phyloP scores from a whole-genome alignment of 441 rosid species.

The Manihot esculenta region DNA sequence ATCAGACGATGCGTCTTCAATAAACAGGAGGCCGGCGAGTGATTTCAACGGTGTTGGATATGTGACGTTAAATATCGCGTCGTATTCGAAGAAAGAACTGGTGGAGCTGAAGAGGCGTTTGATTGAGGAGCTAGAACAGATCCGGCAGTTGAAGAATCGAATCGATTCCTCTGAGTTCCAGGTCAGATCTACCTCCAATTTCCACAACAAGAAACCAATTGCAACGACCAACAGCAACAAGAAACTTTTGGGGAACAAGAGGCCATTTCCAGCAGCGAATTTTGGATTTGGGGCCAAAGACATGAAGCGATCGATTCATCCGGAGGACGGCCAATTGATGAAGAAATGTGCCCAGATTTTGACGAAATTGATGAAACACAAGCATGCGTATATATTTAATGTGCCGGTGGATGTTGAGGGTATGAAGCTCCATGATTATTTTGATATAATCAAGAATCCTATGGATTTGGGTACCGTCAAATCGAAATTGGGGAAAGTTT shows the following conservation, averaged over 20 bases:
- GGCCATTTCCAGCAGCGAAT: slow-evolving; percentile 31
- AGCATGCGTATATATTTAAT: slow-evolving; percentile 64
- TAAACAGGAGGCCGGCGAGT: slow-evolving; percentile 32
- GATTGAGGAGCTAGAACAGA: slow-evolving; percentile 60
- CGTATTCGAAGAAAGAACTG: slow-evolving; percentile 51
- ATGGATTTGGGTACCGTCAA: slow-evolving; percentile 95
- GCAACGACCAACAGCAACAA: slow-evolving; percentile 23
- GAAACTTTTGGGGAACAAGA: slow-evolving; percentile 50
- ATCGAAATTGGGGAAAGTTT: slow-evolving; percentile 46
- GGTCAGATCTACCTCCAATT: slow-evolving; percentile 38
- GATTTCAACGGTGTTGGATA: slow-evolving; percentile 32
- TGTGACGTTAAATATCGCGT: slow-evolving; percentile 35
- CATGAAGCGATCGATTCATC: slow-evolving; percentile 37
- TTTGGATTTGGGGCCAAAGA: slow-evolving; percentile 31
- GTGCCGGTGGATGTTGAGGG: slow-evolving; percentile 72
- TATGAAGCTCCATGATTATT: slow-evolving; percentile 67
- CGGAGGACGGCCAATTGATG: slow-evolving; percentile 40
- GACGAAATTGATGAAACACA: slow-evolving; percentile 74
- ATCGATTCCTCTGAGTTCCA: slow-evolving; percentile 44
- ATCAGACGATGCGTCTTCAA: slow-evolving; percentile 56
- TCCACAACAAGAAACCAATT: slow-evolving; percentile 28
- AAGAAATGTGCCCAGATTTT: slow-evolving; percentile 60
- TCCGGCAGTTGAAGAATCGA: slow-evolving; percentile 55
- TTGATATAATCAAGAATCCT: slow-evolving; percentile 60
- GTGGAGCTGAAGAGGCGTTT: slow-evolving; percentile 60